A percentile compares a stretch with the other conserved stretches of the same genome.
phyloP scores from a whole-genome alignment of 2,329 filamentous ascomycete species.

The Aspergillus luchuensis region DNA sequence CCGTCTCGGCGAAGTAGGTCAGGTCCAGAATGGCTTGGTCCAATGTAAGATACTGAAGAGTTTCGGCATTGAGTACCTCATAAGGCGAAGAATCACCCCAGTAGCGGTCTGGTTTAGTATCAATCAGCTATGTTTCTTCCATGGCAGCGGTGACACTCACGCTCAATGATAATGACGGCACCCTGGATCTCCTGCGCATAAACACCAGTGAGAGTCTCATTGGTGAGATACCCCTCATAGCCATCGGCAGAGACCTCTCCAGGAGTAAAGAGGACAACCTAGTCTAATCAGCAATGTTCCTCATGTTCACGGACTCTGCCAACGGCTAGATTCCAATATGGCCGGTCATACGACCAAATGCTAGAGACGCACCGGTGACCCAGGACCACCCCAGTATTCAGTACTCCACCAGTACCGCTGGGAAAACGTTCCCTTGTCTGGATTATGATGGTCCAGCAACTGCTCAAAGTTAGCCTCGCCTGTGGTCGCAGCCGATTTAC shows the following conservation, averaged over 20 bases:
- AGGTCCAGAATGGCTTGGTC: slow-evolving; percentile 58
- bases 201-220: slow-evolving; percentile 52
- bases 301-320: not conserved
- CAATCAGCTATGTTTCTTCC: not conserved
- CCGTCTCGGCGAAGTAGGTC: slow-evolving; percentile 56
- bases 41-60: slow-evolving; percentile 57
- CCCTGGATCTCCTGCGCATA: slow-evolving; percentile 57
- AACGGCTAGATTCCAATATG: not conserved
- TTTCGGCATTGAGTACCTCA: slow-evolving; percentile 53
- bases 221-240: slow-evolving; percentile 56
- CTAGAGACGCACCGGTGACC: slow-evolving; percentile 51
- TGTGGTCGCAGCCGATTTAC: not conserved
- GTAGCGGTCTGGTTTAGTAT: slow-evolving; percentile 52
- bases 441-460: slow-evolving; percentile 61
- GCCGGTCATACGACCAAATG: not conserved
- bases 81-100: slow-evolving; percentile 61
- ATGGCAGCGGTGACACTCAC: slow-evolving; percentile 30
- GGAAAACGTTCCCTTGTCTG: slow-evolving; percentile 57
- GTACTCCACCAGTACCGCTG: slow-evolving; percentile 58
- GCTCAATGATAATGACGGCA: slow-evolving; percentile 59
- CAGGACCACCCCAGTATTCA: slow-evolving; percentile 56
- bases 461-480: slow-evolving; percentile 49
- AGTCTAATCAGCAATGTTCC: not conserved
- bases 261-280: slow-evolving; percentile 56
- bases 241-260: slow-evolving; percentile 53